Percentiles rank a stretch among this genome's conserved stretches.
These are phyloP conservation scores for Chara braunii DNA, from an alignment of 139 green algal species.

Conservation along the genomic window DNA sequence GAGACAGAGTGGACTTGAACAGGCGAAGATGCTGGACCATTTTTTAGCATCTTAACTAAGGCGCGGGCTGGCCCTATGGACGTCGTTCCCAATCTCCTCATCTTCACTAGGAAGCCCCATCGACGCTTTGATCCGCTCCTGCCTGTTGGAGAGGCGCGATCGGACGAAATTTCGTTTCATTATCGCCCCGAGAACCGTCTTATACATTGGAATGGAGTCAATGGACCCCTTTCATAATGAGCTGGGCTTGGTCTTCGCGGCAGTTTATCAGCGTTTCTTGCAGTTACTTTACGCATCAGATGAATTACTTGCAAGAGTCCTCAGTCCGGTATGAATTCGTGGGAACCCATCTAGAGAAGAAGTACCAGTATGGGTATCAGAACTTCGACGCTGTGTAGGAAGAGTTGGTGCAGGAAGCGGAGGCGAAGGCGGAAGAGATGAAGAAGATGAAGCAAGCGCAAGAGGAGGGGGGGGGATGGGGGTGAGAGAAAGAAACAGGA, in stretches of 20 bases:
- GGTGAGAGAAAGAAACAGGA: conserved; percentile 35
- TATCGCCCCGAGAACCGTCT: conserved; percentile 58
- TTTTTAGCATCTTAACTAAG: no score
- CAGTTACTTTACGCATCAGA: conserved; percentile 49
- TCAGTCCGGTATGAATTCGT: conserved; percentile 30
- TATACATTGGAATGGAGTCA: conserved; percentile 95
- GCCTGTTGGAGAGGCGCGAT: conserved; percentile 90
- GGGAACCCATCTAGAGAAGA: conserved; percentile 1
- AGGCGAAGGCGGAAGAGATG: conserved; percentile 20
- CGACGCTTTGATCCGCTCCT: conserved; percentile 73
- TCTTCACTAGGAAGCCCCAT: conserved; percentile 66
- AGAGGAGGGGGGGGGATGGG: no score
- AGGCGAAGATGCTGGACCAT: no score
- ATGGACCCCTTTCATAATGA: conserved; percentile 92
- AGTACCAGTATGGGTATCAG: background rate
- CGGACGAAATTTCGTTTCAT: conserved; percentile 62
- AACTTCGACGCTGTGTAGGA: conserved; percentile 32
- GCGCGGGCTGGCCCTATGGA: no score
- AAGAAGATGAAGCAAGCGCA: conserved; percentile 23
- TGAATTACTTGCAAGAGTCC: conserved; percentile 35
- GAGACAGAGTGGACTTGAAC: no score
- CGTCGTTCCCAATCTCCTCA: no score
- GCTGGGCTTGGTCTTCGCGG: conserved; percentile 91
- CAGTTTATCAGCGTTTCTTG: conserved; percentile 86
- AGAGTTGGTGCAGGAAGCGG: conserved; percentile 16